phyloP scores from a whole-genome alignment of 2,329 filamentous ascomycete genomes.

The Aspergillus proliferans region DNA sequence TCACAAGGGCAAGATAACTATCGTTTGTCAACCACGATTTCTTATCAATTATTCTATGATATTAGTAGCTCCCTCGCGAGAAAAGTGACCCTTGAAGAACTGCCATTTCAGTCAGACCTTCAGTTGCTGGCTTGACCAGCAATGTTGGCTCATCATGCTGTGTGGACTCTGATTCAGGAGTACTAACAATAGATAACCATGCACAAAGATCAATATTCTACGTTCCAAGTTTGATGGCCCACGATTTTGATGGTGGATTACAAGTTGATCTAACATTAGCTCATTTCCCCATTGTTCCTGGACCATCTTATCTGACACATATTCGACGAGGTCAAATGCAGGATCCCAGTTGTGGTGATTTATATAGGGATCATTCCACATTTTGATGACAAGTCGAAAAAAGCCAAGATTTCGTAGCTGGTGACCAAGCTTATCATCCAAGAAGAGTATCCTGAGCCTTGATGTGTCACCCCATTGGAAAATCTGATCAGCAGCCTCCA shows the following conservation, averaged over 20 bases:
- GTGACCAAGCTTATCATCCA: conserved; percentile 9
- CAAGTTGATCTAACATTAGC: conserved; percentile 4
- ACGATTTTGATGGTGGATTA: not conserved
- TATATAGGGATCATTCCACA: conserved; percentile 5
- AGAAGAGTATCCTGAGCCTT: conserved; percentile 15
- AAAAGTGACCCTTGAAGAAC: no score
- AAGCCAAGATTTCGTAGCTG: conserved; percentile 13
- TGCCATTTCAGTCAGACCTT: no score
- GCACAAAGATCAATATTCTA: not conserved
- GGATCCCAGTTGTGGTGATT: conserved; percentile 3
- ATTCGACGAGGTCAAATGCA: conserved; percentile 11
- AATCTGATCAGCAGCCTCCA: conserved; percentile 21
- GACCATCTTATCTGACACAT: conserved; percentile 15
- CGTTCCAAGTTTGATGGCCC: not conserved
- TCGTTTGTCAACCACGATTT: no score
- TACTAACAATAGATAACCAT: not conserved
- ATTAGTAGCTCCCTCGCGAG: no score
- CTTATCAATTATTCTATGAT: no score
- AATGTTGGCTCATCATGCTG: no score
- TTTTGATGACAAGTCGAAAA: conserved; percentile 8
- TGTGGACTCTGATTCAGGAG: not conserved
- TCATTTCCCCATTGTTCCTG: conserved; percentile 19
- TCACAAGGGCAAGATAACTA: no score
- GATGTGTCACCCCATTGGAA: conserved; percentile 21
- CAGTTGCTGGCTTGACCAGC: no score